Evolutionary conservation across 176 grass and related monocot genomes (phyloP), one percentile per base, ranked within the genome.

Genomic region (Oryza meridionalis): DNA sequence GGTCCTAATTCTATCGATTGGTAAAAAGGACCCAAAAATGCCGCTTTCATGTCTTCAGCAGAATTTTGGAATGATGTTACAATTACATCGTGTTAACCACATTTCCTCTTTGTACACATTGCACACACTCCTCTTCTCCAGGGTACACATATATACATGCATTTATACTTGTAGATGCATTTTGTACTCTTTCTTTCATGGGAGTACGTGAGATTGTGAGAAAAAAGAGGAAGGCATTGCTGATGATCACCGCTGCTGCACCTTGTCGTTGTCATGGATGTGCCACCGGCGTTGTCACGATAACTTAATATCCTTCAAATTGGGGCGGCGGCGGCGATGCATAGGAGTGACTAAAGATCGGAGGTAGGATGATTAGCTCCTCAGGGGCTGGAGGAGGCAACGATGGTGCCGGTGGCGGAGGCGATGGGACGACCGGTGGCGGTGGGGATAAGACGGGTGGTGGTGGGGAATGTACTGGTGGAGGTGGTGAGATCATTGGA

Each of bases 221-320:
- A 42, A 77, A 78, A 11, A 85, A 61, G 65, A 70, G 33, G 35
- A 31, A 27, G 10, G 22, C 38, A 22, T 19, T 55, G 5, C 38
- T 37, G 29, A 69, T 69, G 5, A 15, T 14, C 29, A 32, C 51
- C 5, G 5, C 13, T 42, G n/a, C 8, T 29, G 14, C 17, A 73
- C 58, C 7, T 82, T 71, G 0, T 68, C 31, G 1, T 77, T 9
- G 16, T 38, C 67, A 33, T 77, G 31, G 51, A 53, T 69, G 42
- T 76, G 31, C 50, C 31, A 0, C 3, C 1, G 2, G 4, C 16
- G 4, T 74, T 16, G 9, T 74, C 47, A 32, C 3, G 4, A 13
- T 9, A 1, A 0, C 1, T 88, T 88, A 92, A 75, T 92, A 92
- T 21, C 90, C 90, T 82, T 69, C 75, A 69, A 86, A 89, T 17